Evolutionary conservation across 1,284 basidiomycete species (phyloP).

Genomic region (Hemileia vastatrix): DNA sequence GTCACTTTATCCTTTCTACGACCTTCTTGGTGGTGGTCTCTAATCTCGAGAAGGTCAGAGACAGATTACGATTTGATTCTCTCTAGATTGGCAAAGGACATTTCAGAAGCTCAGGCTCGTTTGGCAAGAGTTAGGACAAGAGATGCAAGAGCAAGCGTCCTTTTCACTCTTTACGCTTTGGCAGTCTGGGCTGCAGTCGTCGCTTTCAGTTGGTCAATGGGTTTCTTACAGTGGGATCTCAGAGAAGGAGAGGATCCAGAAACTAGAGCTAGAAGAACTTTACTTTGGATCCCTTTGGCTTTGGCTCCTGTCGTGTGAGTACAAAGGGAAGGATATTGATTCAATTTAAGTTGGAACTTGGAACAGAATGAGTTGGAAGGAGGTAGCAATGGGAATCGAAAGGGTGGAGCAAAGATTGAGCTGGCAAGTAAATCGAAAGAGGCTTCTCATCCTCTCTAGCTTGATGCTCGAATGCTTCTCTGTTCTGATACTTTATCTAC

Average conservation of each 20-base stretch:
- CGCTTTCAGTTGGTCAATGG: conserved; percentile 69
- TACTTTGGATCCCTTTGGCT: neutral
- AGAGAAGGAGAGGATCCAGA: conserved; percentile 31
- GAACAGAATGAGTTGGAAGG: conserved; percentile 38
- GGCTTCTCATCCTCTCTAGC: neutral
- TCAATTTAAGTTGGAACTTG: conserved; percentile 28
- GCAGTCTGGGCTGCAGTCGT: conserved; percentile 71
- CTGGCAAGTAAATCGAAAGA: conserved; percentile 59
- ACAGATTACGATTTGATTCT: conserved; percentile 51
- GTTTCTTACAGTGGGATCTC: conserved; percentile 50
- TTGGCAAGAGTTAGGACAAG: conserved; percentile 79
- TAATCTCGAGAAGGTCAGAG: too few species aligned
- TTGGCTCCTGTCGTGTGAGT: neutral
- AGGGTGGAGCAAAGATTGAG: conserved; percentile 49
- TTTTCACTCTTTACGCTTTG: conserved; percentile 72
- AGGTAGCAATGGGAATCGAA: conserved; percentile 48
- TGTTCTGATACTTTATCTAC: neutral
- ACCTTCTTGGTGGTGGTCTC: neutral
- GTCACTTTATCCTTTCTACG: neutral
- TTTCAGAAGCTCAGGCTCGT: conserved; percentile 55
- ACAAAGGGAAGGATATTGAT: conserved; percentile 24
- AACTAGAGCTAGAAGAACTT: neutral
- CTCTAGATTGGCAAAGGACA: conserved; percentile 47
- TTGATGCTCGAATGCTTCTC: conserved; percentile 2
- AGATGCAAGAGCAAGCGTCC: conserved; percentile 67